Evolutionary conservation across 2,329 filamentous ascomycete genomes (phyloP).

Genomic region (Scleromitrula shiraiana): DNA sequence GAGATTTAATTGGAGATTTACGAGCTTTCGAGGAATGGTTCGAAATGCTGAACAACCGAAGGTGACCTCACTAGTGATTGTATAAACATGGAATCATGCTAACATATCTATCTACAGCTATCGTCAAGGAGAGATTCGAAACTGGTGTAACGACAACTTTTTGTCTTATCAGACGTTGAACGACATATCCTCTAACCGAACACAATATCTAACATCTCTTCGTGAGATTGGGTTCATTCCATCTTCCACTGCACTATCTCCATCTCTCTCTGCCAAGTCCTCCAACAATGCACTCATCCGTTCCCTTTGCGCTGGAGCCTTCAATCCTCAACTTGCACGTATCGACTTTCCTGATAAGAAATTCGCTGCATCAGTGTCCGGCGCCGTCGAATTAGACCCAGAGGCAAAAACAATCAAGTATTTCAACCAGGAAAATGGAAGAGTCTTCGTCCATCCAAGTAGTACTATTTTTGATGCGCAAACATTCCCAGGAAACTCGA

Average conservation of each 20-base stretch:
- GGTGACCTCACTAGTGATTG: no score
- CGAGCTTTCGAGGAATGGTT: constrained; percentile 79
- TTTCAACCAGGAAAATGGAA: constrained; percentile 75
- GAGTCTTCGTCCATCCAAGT: constrained; percentile 88
- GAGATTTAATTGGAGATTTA: constrained; percentile 83
- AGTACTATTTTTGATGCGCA: constrained; percentile 81
- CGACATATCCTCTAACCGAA: constrained; percentile 80
- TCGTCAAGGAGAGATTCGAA: constrained; percentile 55
- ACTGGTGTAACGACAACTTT: constrained; percentile 81
- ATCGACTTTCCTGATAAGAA: constrained; percentile 96
- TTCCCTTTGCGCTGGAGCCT: constrained; percentile 38
- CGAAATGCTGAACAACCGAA: constrained; percentile 50
- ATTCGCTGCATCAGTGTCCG: constrained; percentile 78
- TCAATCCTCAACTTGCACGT: constrained; percentile 74
- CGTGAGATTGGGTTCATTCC: constrained; percentile 76
- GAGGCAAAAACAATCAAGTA: constrained; percentile 90
- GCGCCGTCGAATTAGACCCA: constrained; percentile 86
- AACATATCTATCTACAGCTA: constrained; percentile 28
- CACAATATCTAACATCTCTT: constrained; percentile 78
- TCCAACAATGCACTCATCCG: constrained; percentile 32
- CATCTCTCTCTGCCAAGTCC: constrained; percentile 40
- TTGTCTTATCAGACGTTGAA: constrained; percentile 74
- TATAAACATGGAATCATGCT: no score
- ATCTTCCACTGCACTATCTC: constrained; percentile 22
- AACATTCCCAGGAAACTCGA: constrained; percentile 63